Conservation (phyloP, 2,329 filamentous ascomycete species). For the Arachnopeziza araneosa region DNA sequence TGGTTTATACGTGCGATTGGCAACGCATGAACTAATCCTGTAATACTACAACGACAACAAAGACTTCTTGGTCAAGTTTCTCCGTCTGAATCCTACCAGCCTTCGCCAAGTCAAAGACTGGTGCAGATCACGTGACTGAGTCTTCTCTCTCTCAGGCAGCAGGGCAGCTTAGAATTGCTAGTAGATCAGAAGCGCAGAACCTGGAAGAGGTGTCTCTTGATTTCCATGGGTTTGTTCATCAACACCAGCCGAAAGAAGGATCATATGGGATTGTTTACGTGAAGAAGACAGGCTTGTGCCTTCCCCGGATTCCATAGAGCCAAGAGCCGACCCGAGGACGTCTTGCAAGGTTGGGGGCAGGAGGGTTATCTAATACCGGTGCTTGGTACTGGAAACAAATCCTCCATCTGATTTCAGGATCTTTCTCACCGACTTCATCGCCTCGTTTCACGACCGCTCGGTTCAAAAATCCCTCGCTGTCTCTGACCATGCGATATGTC, state of each 20-base stretch:
- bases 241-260: neutral
- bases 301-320: neutral
- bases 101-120: too few relatives aligned
- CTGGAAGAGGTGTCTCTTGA: too few relatives aligned
- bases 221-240: neutral
- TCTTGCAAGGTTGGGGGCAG: neutral
- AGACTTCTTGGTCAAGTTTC: too few relatives aligned
- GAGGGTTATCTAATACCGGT: neutral
- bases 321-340: neutral
- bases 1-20: too few relatives aligned
- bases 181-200: too few relatives aligned
- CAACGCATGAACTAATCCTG: too few relatives aligned
- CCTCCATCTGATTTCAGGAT: neutral
- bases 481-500: slow-evolving; percentile 21
- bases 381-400: neutral
- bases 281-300: neutral
- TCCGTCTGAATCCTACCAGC: too few relatives aligned
- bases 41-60: too few relatives aligned
- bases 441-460: neutral
- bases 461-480: neutral
- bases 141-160: too few relatives aligned
- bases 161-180: too few relatives aligned
- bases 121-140: too few relatives aligned
- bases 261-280: neutral
- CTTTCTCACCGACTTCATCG: neutral